These are phyloP conservation scores for Porphyrellus cyaneotinctus DNA, from an alignment of 768 basidiomycete species.

Conservation along the genomic window DNA sequence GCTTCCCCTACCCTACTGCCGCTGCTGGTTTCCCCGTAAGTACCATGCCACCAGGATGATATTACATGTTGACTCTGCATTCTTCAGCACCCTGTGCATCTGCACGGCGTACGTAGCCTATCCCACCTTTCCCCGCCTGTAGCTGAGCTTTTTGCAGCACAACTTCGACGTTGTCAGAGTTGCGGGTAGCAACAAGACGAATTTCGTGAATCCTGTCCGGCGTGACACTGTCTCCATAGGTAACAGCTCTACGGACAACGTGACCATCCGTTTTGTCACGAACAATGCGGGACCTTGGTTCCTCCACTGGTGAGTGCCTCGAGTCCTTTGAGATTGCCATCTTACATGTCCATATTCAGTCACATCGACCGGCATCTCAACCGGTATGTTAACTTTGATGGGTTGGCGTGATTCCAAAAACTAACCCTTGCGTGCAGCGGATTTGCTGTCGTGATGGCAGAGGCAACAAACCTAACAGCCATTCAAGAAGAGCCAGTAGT, in stretches of 20 bases:
- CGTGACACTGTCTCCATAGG: conserved; percentile 31
- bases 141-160: conserved; percentile 20
- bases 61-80: not conserved
- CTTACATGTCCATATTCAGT: not conserved
- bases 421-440: not conserved
- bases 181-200: conserved; percentile 25
- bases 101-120: conserved; percentile 34
- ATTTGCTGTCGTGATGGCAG: conserved; percentile 24
- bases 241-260: conserved; percentile 35
- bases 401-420: not conserved
- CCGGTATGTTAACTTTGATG: not conserved
- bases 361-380: not conserved
- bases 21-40: conserved; percentile 29
- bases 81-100: conserved; percentile 34
- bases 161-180: conserved; percentile 32
- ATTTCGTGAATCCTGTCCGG: conserved; percentile 34
- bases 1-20: conserved; percentile 34
- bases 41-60: not conserved
- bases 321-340: not conserved
- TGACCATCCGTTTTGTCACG: conserved; percentile 40
- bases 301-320: not conserved
- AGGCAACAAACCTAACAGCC: conserved; percentile 5
- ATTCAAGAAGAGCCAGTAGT: not conserved
- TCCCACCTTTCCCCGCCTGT: not conserved
- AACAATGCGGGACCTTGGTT: not conserved